Evolutionary conservation across 768 basidiomycete genomes (phyloP).

Genomic region (Boletus pseudo-olivaceus): DNA sequence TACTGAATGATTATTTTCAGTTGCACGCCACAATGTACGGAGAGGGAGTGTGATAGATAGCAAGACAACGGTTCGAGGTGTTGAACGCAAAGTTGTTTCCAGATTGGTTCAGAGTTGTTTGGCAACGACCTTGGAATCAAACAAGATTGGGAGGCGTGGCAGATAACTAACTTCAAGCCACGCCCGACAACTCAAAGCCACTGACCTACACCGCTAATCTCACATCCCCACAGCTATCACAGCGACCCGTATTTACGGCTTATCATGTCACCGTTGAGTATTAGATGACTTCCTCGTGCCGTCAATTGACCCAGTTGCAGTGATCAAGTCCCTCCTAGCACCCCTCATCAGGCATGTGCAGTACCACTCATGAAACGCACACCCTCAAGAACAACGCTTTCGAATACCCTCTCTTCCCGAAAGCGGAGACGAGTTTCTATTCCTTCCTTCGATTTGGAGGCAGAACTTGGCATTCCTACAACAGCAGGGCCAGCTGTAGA

Average conservation of each 20-base stretch:
- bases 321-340: constrained; percentile 23
- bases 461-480: constrained; percentile 28
- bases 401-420: constrained; percentile 37
- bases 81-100: neutral
- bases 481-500: constrained; percentile 19
- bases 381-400: constrained; percentile 36
- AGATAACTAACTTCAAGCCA: neutral
- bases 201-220: neutral
- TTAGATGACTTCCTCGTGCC: constrained; percentile 2
- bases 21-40: neutral
- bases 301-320: constrained; percentile 20
- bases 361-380: constrained; percentile 35
- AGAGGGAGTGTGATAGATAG: too few species aligned
- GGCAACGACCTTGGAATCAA: constrained; percentile 25
- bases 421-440: constrained; percentile 43
- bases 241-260: neutral
- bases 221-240: neutral
- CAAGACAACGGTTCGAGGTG: too few species aligned
- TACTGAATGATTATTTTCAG: too few species aligned
- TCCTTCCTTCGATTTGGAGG: constrained; percentile 35
- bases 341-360: constrained; percentile 24
- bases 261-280: constrained; percentile 32
- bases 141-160: constrained; percentile 14
- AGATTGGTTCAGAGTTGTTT: constrained; percentile 19
- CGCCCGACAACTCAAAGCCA: constrained; percentile 1